phyloP scores from a whole-genome alignment of 345 rosid genomes.

The Gossypium longicalyx region DNA sequence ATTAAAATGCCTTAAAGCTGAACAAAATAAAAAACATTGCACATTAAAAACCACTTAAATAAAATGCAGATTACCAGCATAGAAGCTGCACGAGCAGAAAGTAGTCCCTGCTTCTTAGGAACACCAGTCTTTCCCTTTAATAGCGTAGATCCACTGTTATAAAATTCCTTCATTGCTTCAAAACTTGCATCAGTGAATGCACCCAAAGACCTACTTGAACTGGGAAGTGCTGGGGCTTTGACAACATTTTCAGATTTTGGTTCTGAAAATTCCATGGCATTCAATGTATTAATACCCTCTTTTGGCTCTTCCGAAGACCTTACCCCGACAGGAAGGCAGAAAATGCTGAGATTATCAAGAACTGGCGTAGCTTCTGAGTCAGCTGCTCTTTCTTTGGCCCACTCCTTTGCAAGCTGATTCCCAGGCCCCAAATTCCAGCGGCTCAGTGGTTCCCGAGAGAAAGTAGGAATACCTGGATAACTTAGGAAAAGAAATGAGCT shows the following conservation, averaged over 20 bases:
- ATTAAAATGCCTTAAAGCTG: not conserved
- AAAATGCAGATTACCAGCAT: constrained; percentile 68
- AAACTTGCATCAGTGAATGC: constrained; percentile 41
- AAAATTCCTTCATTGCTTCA: constrained; percentile 49
- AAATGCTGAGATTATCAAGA: constrained; percentile 52
- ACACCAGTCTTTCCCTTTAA: constrained; percentile 54
- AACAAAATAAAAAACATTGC: not conserved
- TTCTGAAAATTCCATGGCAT: constrained; percentile 27
- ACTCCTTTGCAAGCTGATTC: constrained; percentile 56
- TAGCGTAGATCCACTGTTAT: constrained; percentile 48
- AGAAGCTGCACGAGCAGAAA: constrained; percentile 86
- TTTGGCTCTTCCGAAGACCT: constrained; percentile 50
- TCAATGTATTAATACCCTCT: constrained; percentile 23
- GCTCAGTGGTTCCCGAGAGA: constrained; percentile 59
- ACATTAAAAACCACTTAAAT: not conserved
- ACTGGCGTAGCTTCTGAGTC: constrained; percentile 44
- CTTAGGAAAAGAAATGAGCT: constrained; percentile 12
- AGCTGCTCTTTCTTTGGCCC: constrained; percentile 63
- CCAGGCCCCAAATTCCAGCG: constrained; percentile 68
- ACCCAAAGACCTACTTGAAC: constrained; percentile 35
- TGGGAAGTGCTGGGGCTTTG: constrained; percentile 31
- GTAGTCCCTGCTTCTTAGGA: constrained; percentile 64
- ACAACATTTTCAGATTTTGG: constrained; percentile 34
- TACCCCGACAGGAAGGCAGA: constrained; percentile 85
- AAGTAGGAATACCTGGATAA: constrained; percentile 48